Evolutionary conservation across 2,329 filamentous ascomycete genomes (phyloP), one percentile per base, ranked within the genome.

Genomic region (Pseudocercospora macadamiae): DNA sequence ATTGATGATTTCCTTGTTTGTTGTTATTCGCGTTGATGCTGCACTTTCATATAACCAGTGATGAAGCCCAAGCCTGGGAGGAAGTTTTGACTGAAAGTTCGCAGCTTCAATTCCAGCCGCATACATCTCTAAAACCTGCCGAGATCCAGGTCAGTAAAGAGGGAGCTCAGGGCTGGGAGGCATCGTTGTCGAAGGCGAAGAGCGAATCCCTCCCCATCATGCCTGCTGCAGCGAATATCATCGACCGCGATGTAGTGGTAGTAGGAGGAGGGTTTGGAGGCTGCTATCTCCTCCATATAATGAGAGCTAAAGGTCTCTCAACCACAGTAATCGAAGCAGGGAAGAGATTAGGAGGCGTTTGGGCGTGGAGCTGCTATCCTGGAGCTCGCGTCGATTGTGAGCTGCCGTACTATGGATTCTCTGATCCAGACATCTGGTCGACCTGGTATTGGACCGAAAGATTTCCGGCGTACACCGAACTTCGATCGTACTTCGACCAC

Each of bases 401-500:
- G 60, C 72, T 78, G 1, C 79, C 78, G 0, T 73, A 79, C 7
- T 80, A 81, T 58, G 76, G 79, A 57, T 77, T 77, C 58, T 77
- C 74, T 3, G 71, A 80, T 30, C 74, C 75, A 18, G 75, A 80
- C 56, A 70, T 79, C 28, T 80, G 74, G 72, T 76, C 82, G 67
- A 79, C 79, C 2, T 87, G 83, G 83, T 83, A 74, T 21, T 88
- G 83, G 68, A 66, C 59, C 5, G 63, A 71, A 59, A 63, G 65
- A 32, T 71, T 66, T 39, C 68, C 69, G 9, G 63, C 59, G 16
- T 62, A 58, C 45, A 47, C 58, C 10, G 68, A 87, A 37, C 74
- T 87, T 0, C 77, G 80, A 12, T 67, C 68, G 2, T 88, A 88
- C 68, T 88, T 88, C 65, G 78, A 83, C 16, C 82, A 86, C 42